Conservation (phyloP, 75 land plant species). For the Cryptomeria japonica region DNA sequence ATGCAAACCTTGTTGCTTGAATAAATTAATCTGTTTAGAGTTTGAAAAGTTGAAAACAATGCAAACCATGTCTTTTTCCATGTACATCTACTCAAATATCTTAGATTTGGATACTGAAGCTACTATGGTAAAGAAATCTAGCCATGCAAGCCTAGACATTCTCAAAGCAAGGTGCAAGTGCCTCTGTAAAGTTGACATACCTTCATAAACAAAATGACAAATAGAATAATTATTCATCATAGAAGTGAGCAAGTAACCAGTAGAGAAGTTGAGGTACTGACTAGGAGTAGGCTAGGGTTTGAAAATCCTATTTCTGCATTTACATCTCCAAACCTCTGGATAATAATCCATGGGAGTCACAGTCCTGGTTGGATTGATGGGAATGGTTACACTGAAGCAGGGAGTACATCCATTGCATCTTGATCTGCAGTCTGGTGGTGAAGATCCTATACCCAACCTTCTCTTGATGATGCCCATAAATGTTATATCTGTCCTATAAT, state of each 20-base stretch:
- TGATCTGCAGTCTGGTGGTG: conserved; percentile 6
- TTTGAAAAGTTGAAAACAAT: no score
- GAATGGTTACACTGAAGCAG: not conserved
- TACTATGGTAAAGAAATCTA: no score
- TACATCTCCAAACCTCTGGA: conserved; percentile 13
- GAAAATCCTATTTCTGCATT: conserved; percentile 7
- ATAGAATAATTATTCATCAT: not conserved
- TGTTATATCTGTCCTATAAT: not conserved
- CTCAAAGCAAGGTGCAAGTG: no score
- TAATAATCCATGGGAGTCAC: not conserved
- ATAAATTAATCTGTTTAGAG: no score
- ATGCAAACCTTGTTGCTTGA: no score
- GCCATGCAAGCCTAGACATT: no score
- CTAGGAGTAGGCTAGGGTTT: not conserved
- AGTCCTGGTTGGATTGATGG: conserved; percentile 4
- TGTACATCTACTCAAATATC: no score
- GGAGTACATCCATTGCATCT: conserved; percentile 3
- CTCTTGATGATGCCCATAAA: not conserved
- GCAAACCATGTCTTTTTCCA: no score
- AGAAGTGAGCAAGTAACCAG: not conserved
- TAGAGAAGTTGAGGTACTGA: not conserved
- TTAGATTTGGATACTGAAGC: no score
- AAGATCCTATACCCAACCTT: not conserved
- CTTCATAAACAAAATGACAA: not conserved
- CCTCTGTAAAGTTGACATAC: no score